Evolutionary conservation across 164 flowering plant genomes (phyloP).

Genomic region (Nymphaea thermarum): DNA sequence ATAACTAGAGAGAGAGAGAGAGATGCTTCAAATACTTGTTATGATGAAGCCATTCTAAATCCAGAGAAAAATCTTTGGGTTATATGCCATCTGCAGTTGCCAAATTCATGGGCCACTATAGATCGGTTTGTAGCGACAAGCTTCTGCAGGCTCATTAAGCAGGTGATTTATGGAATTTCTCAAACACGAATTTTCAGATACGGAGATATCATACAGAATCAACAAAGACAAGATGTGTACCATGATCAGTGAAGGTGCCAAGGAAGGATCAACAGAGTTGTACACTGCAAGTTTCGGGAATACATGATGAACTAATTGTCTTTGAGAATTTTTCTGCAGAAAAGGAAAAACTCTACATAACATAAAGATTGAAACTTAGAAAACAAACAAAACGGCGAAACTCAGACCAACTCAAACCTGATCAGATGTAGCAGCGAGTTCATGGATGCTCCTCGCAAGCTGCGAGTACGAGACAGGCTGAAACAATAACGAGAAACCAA

Average conservation of each 20-base stretch:
- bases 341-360: constrained; percentile 2
- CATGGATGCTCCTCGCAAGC: constrained; percentile 95
- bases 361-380: not conserved
- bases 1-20: no score
- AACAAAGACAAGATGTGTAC: constrained; percentile 21
- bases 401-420: constrained; percentile 38
- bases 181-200: not conserved
- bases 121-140: no score
- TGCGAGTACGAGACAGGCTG: constrained; percentile 97
- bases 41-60: no score
- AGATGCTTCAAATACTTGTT: no score
- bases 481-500: constrained; percentile 1
- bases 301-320: constrained; percentile 81
- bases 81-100: no score
- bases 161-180: not conserved
- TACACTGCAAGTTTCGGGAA: constrained; percentile 98
- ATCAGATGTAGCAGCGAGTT: constrained; percentile 90
- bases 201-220: not conserved
- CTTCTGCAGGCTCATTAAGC: not conserved
- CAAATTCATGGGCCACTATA: no score
- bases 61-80: no score
- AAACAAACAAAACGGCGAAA: not conserved
- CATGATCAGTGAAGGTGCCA: constrained; percentile 99
- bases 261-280: constrained; percentile 96
- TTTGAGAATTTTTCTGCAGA: constrained; percentile 81